phyloP scores from a whole-genome alignment of 2,329 filamentous ascomycete genomes.

The Phyllosticta ampelicida region DNA sequence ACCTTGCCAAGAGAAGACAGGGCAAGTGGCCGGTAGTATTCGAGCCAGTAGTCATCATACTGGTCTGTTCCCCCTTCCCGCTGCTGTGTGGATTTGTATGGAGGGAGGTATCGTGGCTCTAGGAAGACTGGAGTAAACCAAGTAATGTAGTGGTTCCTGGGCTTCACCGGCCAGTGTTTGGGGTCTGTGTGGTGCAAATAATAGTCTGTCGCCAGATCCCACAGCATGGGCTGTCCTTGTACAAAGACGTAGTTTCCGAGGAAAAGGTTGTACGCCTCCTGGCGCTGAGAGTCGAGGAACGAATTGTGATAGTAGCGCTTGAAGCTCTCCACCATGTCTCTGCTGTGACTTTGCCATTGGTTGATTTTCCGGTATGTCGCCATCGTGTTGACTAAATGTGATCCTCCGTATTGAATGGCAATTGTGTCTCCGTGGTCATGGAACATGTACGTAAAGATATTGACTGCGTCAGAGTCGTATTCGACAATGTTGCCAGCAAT shows the following conservation, averaged over 20 bases:
- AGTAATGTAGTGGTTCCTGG: conserved; percentile 63
- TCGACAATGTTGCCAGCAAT: conserved; percentile 68
- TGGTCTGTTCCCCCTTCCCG: conserved; percentile 36
- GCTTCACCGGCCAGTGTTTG: conserved; percentile 55
- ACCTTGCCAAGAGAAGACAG: conserved; percentile 86
- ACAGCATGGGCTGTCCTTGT: conserved; percentile 85
- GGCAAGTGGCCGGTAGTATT: conserved; percentile 85
- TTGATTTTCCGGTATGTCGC: conserved; percentile 98
- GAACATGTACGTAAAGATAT: conserved; percentile 96
- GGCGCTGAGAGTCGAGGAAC: conserved; percentile 91
- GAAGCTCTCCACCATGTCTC: conserved; percentile 98
- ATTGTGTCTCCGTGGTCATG: conserved; percentile 97
- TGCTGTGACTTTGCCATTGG: conserved; percentile 93
- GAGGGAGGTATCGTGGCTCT: conserved; percentile 49
- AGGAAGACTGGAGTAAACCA: conserved; percentile 77
- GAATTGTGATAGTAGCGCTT: conserved; percentile 99
- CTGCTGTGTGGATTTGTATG: conserved; percentile 28
- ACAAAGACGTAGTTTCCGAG: conserved; percentile 88
- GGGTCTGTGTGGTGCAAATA: conserved; percentile 89
- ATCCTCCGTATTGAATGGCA: conserved; percentile 93
- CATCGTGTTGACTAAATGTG: conserved; percentile 97
- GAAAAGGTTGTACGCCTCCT: conserved; percentile 96
- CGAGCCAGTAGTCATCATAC: conserved; percentile 93
- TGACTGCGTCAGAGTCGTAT: conserved; percentile 92
- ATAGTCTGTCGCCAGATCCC: conserved; percentile 92